These are phyloP conservation scores for Botrytis aclada DNA, from an alignment of 2,329 filamentous ascomycete species.

Conservation along the genomic window DNA sequence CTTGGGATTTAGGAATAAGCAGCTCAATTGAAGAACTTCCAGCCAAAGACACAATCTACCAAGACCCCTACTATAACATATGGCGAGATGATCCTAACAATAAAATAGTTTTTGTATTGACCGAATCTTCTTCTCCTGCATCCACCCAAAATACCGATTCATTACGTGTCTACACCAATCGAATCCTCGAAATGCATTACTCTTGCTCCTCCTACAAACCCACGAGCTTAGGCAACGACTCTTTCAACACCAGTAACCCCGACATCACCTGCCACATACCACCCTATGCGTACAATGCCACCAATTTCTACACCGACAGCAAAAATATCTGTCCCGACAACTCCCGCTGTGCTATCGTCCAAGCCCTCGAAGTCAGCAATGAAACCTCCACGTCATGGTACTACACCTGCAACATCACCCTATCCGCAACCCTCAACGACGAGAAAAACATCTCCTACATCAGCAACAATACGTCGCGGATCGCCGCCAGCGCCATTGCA, in stretches of 20 bases:
- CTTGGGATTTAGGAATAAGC: constrained; percentile 35
- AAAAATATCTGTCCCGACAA: constrained; percentile 23
- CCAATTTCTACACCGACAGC: constrained; percentile 41
- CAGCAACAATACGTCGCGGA: constrained; percentile 38
- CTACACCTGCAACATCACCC: constrained; percentile 43
- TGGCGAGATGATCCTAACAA: constrained; percentile 2
- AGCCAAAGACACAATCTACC: background rate
- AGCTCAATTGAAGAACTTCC: constrained; percentile 15
- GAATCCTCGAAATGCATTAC: constrained; percentile 37
- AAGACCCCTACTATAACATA: background rate
- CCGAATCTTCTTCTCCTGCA: constrained; percentile 34
- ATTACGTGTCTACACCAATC: constrained; percentile 37
- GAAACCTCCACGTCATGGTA: constrained; percentile 39
- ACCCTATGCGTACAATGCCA: constrained; percentile 37
- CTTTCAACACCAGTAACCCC: constrained; percentile 33
- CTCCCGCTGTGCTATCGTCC: constrained; percentile 33
- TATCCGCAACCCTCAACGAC: constrained; percentile 40
- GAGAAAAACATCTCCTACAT: constrained; percentile 32
- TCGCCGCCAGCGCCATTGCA: constrained; percentile 42
- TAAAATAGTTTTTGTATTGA: constrained; percentile 34
- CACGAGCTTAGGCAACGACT: constrained; percentile 37
- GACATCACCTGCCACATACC: constrained; percentile 28
- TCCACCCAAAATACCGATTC: constrained; percentile 18
- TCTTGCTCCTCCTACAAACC: constrained; percentile 38
- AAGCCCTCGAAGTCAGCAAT: constrained; percentile 43